Evolutionary conservation across 129 eudicot genomes (phyloP).

Genomic region (Scalesia atractyloides): DNA sequence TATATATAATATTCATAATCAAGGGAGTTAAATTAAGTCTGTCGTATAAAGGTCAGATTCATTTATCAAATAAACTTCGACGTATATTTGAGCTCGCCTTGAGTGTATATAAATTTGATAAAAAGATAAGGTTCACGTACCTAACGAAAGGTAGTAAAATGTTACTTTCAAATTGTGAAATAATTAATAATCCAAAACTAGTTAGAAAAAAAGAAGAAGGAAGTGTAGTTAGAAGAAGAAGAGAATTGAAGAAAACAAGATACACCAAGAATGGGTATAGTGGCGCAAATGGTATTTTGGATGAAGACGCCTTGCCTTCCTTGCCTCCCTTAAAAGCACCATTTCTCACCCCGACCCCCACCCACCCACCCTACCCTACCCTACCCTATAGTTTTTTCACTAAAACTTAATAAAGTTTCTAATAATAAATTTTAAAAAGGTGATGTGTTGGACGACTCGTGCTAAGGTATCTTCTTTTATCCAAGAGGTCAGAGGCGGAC

Average conservation of each 20-base stretch:
- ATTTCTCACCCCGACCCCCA: slow-evolving; percentile 16
- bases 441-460: too few species aligned
- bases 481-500: too few species aligned
- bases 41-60: background rate
- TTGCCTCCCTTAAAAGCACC: slow-evolving; percentile 47
- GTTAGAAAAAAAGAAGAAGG: background rate
- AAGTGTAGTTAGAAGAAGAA: slow-evolving; percentile 9
- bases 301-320: slow-evolving; percentile 40
- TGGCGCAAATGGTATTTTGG: slow-evolving; percentile 37
- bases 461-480: too few species aligned
- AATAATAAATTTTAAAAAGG: background rate
- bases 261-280: slow-evolving; percentile 35
- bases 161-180: too few species aligned
- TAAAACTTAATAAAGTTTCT: background rate
- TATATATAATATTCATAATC: background rate
- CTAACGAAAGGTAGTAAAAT: too few species aligned
- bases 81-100: background rate
- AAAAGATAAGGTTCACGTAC: too few species aligned
- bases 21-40: background rate
- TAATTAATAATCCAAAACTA: background rate
- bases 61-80: background rate
- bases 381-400: background rate
- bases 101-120: background rate
- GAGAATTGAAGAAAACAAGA: slow-evolving; percentile 24
- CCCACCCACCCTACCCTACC: slow-evolving; percentile 14